These are phyloP conservation scores for Drechslera avenae DNA, from an alignment of 2,329 filamentous ascomycete genomes.

Conservation along the genomic window DNA sequence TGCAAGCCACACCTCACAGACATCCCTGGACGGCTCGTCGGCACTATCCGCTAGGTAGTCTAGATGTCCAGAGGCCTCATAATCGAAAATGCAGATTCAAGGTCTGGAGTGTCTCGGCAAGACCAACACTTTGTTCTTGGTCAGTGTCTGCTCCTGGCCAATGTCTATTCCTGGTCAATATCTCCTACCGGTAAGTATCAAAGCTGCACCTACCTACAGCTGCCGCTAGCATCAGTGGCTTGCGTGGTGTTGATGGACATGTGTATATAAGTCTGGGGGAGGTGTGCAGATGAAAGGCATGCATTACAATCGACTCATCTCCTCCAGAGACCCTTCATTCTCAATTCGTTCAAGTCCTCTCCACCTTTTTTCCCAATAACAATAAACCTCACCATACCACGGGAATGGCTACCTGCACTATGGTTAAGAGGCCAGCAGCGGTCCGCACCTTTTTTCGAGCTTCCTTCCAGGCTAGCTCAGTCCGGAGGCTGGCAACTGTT, in stretches of 20 bases:
- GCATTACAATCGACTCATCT: not conserved
- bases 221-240: not conserved
- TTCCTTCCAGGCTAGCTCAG: not conserved
- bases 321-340: not conserved
- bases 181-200: too few relatives aligned
- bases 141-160: not conserved
- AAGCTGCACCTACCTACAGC: not conserved
- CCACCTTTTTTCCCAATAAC: too few relatives aligned
- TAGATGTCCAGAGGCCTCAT: too few relatives aligned
- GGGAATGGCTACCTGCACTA: slow-evolving; percentile 5
- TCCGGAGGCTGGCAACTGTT: slow-evolving; percentile 2
- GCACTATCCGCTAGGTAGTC: too few relatives aligned
- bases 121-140: too few relatives aligned
- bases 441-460: not conserved
- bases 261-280: slow-evolving; percentile 3
- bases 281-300: not conserved
- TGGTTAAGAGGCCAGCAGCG: slow-evolving; percentile 1
- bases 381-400: not conserved
- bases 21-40: too few relatives aligned
- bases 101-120: too few relatives aligned
- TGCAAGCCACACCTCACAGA: too few relatives aligned
- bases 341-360: too few relatives aligned
- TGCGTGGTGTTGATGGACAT: not conserved
- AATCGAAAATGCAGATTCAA: too few relatives aligned
- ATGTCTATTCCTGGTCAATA: not conserved